Conservation (phyloP, 169 alveolate genomes). For the Cryptosporidium baileyi region DNA sequence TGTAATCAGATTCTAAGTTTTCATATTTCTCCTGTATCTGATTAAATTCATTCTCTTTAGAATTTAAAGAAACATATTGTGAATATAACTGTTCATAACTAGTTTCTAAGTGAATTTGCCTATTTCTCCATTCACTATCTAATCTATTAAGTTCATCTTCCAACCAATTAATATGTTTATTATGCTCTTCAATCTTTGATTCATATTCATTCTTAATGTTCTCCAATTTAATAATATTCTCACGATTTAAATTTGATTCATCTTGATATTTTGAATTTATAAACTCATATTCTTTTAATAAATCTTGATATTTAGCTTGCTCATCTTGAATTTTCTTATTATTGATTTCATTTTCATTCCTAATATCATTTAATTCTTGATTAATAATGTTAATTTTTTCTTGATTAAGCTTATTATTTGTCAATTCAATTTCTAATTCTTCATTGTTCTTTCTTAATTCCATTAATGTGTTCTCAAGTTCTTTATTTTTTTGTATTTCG, state of each 20-base stretch:
- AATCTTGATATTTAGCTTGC: not conserved
- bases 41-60: not conserved
- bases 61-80: not conserved
- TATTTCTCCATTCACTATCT: conserved; percentile 55
- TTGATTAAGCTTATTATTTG: not conserved
- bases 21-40: not conserved
- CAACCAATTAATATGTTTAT: conserved; percentile 12
- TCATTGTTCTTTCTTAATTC: not conserved
- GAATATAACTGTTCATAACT: conserved; percentile 52
- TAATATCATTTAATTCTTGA: conserved; percentile 4
- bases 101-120: conserved; percentile 33
- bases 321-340: not conserved
- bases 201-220: not conserved
- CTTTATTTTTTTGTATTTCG: not conserved
- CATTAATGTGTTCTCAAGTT: not conserved
- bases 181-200: not conserved
- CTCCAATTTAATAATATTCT: not conserved
- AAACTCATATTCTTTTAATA: not conserved
- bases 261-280: not conserved
- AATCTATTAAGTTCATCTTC: not conserved
- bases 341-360: not conserved
- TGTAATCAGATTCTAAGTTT: not conserved
- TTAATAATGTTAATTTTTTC: not conserved
- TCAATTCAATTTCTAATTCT: not conserved
- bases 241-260: not conserved